phyloP scores from a whole-genome alignment of 306 rosid genomes.

The Argentina anserina region DNA sequence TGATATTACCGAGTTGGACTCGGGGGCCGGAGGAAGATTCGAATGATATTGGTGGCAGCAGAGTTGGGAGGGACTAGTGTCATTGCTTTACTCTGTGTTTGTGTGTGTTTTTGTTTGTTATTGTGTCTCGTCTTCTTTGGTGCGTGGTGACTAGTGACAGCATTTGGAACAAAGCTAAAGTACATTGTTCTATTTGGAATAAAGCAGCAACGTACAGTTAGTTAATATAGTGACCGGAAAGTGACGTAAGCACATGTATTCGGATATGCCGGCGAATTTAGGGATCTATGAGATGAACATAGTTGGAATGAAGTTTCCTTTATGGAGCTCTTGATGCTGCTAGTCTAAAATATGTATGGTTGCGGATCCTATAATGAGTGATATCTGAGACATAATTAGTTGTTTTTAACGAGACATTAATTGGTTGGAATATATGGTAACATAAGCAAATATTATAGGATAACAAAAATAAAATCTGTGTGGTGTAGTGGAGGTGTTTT shows the following conservation, averaged over 20 bases:
- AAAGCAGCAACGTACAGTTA: background rate
- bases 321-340: too few relatives aligned
- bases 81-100: background rate
- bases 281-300: background rate
- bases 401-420: too few relatives aligned
- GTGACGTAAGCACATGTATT: background rate
- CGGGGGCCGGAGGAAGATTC: constrained; percentile 15
- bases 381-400: too few relatives aligned
- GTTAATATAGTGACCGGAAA: background rate
- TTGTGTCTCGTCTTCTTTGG: constrained; percentile 24
- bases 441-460: background rate
- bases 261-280: background rate
- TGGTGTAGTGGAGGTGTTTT: background rate
- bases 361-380: background rate
- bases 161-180: constrained; percentile 13
- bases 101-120: constrained; percentile 21
- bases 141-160: constrained; percentile 14
- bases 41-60: constrained; percentile 1
- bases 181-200: constrained; percentile 5
- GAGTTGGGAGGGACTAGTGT: background rate
- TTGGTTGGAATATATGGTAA: background rate
- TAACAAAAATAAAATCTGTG: too few relatives aligned
- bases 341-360: too few relatives aligned
- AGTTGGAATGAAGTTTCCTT: too few relatives aligned
- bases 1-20: constrained; percentile 24